Evolutionary conservation across 2,329 filamentous ascomycete genomes (phyloP).

Genomic region (Dendrostoma leiphaemia): DNA sequence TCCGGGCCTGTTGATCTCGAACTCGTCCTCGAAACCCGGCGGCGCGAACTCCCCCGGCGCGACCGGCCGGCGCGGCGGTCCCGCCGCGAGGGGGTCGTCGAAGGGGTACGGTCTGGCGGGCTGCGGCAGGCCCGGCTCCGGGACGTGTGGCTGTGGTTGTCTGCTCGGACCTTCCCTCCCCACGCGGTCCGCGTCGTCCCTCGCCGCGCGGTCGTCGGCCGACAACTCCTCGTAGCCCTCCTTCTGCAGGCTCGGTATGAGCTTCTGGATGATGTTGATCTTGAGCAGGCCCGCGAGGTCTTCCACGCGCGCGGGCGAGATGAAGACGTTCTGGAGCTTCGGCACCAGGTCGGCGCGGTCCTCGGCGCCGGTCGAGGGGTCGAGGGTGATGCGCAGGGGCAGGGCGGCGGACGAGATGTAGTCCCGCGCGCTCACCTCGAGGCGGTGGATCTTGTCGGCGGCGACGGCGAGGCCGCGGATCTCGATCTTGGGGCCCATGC

Average conservation of each 20-base stretch:
- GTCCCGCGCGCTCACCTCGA: slow-evolving; percentile 73
- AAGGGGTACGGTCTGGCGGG: slow-evolving; percentile 61
- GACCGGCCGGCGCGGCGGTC: slow-evolving; percentile 59
- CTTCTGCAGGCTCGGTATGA: slow-evolving; percentile 74
- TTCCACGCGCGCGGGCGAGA: slow-evolving; percentile 64
- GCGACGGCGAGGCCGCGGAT: slow-evolving; percentile 76
- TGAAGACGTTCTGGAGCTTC: slow-evolving; percentile 64
- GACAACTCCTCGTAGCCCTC: slow-evolving; percentile 75
- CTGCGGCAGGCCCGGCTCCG: slow-evolving; percentile 47
- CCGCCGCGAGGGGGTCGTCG: slow-evolving; percentile 61
- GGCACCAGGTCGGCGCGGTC: slow-evolving; percentile 47
- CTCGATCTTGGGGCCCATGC: slow-evolving; percentile 80
- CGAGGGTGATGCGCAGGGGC: slow-evolving; percentile 54
- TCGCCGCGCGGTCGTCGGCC: slow-evolving; percentile 38
- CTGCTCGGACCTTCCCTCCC: slow-evolving; percentile 19
- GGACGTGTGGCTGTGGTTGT: slow-evolving; percentile 40
- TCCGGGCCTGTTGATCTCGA: slow-evolving; percentile 74
- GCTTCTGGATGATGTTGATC: slow-evolving; percentile 76
- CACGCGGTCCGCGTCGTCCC: slow-evolving; percentile 39
- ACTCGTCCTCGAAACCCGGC: slow-evolving; percentile 90
- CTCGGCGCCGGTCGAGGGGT: slow-evolving; percentile 37
- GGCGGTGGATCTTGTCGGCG: slow-evolving; percentile 75
- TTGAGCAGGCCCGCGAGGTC: slow-evolving; percentile 74
- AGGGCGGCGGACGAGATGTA: slow-evolving; percentile 63
- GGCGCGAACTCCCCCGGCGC: slow-evolving; percentile 77